Conservation (phyloP, 306 rosid species). For the Prunus salicina region DNA sequence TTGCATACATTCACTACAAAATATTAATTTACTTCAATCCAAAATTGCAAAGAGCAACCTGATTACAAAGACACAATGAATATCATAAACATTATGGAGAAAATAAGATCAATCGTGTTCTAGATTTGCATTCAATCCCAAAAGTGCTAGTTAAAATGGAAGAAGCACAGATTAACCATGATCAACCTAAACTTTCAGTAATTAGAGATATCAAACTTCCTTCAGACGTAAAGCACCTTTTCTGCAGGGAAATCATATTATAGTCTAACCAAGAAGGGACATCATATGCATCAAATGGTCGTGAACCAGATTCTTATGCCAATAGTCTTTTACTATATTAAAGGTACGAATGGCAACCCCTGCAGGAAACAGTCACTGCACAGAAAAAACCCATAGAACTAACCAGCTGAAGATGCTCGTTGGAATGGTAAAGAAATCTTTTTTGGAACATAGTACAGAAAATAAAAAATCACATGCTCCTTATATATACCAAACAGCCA, state of each 20-base stretch:
- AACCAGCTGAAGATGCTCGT: neutral
- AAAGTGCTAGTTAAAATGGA: neutral
- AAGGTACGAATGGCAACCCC: neutral
- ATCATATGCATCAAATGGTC: neutral
- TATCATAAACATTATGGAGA: neutral
- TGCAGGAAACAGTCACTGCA: neutral
- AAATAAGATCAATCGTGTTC: neutral
- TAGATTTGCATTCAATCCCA: conserved; percentile 2
- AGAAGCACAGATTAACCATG: neutral
- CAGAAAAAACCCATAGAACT: neutral
- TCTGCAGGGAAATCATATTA: neutral
- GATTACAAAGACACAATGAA: neutral
- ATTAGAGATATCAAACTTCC: neutral
- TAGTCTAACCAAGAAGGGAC: neutral
- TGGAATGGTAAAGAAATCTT: neutral
- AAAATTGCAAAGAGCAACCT: neutral
- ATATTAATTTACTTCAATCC: neutral
- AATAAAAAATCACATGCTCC: neutral
- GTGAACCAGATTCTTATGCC: neutral
- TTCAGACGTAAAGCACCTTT: neutral
- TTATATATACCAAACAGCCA: too few relatives aligned
- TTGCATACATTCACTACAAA: neutral
- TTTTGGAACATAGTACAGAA: neutral
- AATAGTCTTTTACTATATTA: neutral
- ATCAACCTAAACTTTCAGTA: neutral